A percentile compares a stretch with the other conserved stretches of the same genome.
Evolutionary conservation across 2,329 filamentous ascomycete genomes (phyloP).

Genomic region (Fusarium beomiforme): DNA sequence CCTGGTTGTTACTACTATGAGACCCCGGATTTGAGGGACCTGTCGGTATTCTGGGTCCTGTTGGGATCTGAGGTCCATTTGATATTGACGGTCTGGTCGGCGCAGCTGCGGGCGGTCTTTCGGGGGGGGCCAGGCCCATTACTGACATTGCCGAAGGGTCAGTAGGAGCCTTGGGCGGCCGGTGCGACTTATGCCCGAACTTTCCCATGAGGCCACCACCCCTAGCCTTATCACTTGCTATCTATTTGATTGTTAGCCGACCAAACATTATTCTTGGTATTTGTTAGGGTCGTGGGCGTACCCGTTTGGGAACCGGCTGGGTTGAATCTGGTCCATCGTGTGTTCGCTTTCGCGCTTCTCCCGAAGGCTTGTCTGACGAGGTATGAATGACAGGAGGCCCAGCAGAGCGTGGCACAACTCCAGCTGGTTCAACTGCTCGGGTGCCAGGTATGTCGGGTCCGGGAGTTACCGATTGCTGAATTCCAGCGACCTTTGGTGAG

Average conservation of each 20-base stretch:
- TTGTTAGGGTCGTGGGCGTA: slow-evolving; percentile 45
- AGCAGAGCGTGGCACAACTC: slow-evolving; percentile 38
- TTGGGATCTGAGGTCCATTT: slow-evolving; percentile 6
- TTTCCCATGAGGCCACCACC: slow-evolving; percentile 49
- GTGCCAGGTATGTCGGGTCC: slow-evolving; percentile 32
- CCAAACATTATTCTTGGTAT: neutral
- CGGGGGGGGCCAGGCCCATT: slow-evolving; percentile 59
- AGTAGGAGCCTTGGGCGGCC: slow-evolving; percentile 46
- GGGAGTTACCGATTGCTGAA: neutral
- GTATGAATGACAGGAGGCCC: slow-evolving; percentile 55
- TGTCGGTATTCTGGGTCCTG: slow-evolving; percentile 23
- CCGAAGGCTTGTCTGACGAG: slow-evolving; percentile 34
- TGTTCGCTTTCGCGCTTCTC: slow-evolving; percentile 55
- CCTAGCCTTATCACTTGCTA: slow-evolving; percentile 46
- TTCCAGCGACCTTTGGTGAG: slow-evolving; percentile 5
- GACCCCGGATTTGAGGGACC: slow-evolving; percentile 36
- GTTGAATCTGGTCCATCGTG: slow-evolving; percentile 50
- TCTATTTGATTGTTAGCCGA: slow-evolving; percentile 43
- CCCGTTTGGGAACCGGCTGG: slow-evolving; percentile 52
- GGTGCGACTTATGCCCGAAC: slow-evolving; percentile 47
- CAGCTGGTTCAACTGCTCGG: slow-evolving; percentile 20
- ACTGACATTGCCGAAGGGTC: slow-evolving; percentile 65
- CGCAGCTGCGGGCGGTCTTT: slow-evolving; percentile 50
- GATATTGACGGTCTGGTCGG: slow-evolving; percentile 24
- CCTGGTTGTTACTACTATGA: slow-evolving; percentile 33